A percentile compares a stretch with the other conserved stretches of the same genome.
phyloP scores from a whole-genome alignment of 129 eudicot genomes.

The Sambucus nigra region DNA sequence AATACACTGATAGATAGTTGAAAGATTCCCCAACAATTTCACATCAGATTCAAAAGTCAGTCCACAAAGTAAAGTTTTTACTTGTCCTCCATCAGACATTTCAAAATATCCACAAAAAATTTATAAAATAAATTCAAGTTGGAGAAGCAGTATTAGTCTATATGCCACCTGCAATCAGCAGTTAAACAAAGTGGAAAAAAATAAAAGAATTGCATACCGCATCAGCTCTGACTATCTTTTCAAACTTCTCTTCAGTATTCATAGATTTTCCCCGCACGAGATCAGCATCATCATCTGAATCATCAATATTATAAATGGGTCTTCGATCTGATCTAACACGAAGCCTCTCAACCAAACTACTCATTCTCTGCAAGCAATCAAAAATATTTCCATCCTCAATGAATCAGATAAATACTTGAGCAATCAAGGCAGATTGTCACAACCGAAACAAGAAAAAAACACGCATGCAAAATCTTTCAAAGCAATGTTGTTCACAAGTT shows the following conservation, averaged over 20 bases:
- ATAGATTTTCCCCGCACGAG: slow-evolving; percentile 30
- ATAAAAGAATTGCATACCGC: slow-evolving; percentile 32
- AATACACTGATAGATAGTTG: too few relatives aligned
- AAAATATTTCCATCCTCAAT: slow-evolving; percentile 3
- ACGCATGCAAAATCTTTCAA: too few relatives aligned
- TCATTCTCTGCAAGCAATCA: slow-evolving; percentile 48
- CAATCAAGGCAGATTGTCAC: too few relatives aligned
- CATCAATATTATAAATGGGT: slow-evolving; percentile 70
- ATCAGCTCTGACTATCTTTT: slow-evolving; percentile 67
- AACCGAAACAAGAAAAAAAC: too few relatives aligned
- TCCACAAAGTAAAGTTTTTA: too few relatives aligned
- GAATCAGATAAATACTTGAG: not conserved
- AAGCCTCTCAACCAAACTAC: slow-evolving; percentile 94
- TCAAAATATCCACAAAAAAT: too few relatives aligned
- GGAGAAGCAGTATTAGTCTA: too few relatives aligned
- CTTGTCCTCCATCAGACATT: too few relatives aligned
- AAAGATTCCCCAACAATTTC: too few relatives aligned
- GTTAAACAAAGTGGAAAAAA: slow-evolving; percentile 1
- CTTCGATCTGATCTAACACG: slow-evolving; percentile 87
- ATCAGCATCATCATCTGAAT: slow-evolving; percentile 81
- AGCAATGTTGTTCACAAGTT: too few relatives aligned
- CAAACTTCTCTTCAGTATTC: slow-evolving; percentile 32
- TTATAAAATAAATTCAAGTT: too few relatives aligned
- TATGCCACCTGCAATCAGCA: not conserved
- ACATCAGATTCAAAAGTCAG: too few relatives aligned